Percentiles rank a stretch among this genome's conserved stretches.
These are phyloP conservation scores for Penicillium olsonii DNA, from an alignment of 2,329 filamentous ascomycete genomes.

Conservation along the genomic window DNA sequence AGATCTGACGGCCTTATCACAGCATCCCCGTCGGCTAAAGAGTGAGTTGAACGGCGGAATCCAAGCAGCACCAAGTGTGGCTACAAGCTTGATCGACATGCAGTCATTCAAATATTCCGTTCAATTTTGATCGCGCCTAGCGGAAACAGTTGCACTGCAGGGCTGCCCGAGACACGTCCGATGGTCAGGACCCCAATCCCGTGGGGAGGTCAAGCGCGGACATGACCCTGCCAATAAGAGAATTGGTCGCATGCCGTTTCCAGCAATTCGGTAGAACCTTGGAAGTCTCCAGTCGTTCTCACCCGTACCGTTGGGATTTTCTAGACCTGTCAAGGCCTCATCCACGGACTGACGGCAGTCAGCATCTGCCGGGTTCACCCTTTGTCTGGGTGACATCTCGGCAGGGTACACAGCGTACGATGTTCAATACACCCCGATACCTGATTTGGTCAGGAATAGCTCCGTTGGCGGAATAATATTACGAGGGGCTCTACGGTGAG, in stretches of 20 bases:
- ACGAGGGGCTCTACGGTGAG: too few relatives aligned
- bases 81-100: background rate
- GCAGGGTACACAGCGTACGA: conserved; percentile 1
- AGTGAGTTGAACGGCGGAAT: background rate
- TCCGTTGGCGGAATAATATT: background rate
- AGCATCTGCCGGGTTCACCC: background rate
- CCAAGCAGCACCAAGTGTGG: background rate
- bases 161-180: conserved; percentile 10
- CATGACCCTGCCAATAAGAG: background rate
- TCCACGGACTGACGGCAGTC: background rate
- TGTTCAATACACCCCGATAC: background rate
- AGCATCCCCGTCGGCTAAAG: background rate
- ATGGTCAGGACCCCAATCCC: conserved; percentile 15
- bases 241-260: too few relatives aligned
- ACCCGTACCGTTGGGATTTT: background rate
- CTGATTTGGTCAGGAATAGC: background rate
- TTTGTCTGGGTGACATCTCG: background rate
- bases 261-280: too few relatives aligned
- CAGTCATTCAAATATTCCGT: conserved; percentile 1
- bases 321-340: background rate
- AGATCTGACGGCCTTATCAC: background rate
- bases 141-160: conserved; percentile 13
- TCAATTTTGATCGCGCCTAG: conserved; percentile 8
- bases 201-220: background rate
- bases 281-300: too few relatives aligned